These are phyloP conservation scores for Didymella lethalis DNA, from an alignment of 2,329 filamentous ascomycete genomes.

Conservation along the genomic window DNA sequence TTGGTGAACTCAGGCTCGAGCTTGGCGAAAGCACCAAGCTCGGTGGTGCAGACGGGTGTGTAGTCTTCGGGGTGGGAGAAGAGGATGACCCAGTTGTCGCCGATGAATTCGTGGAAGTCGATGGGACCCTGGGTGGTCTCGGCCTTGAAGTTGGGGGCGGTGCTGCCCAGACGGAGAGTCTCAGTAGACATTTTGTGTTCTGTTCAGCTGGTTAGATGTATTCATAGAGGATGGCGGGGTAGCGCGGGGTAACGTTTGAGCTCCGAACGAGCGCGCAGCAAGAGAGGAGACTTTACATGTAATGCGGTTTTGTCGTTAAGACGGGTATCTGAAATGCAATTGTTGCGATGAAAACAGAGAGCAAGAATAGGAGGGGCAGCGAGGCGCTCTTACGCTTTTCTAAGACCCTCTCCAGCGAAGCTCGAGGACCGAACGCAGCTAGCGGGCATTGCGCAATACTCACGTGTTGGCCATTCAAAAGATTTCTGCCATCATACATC, in stretches of 20 bases:
- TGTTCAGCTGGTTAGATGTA: conserved; percentile 26
- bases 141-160: conserved; percentile 73
- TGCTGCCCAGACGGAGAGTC: conserved; percentile 69
- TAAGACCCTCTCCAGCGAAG: conserved; percentile 28
- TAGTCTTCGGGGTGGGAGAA: conserved; percentile 74
- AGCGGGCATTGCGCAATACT: conserved; percentile 48
- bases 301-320: conserved; percentile 13
- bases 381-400: conserved; percentile 34
- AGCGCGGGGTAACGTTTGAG: conserved; percentile 21
- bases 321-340: conserved; percentile 23
- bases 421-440: conserved; percentile 33
- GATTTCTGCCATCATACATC: conserved; percentile 37
- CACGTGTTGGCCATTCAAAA: conserved; percentile 35
- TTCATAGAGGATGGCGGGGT: conserved; percentile 43
- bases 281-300: conserved; percentile 8
- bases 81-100: conserved; percentile 73
- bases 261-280: conserved; percentile 1
- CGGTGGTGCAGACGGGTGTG: conserved; percentile 69
- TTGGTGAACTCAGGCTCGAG: conserved; percentile 70
- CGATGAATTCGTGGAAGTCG: conserved; percentile 76
- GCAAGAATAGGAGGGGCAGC: conserved; percentile 24
- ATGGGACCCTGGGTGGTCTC: conserved; percentile 71
- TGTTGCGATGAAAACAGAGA: conserved; percentile 15
- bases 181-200: conserved; percentile 43
- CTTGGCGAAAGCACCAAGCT: conserved; percentile 69